Evolutionary conservation across 164 flowering plant species (phyloP), one percentile per base, ranked within the genome.

Genomic region (Umbilicus rupestris): DNA sequence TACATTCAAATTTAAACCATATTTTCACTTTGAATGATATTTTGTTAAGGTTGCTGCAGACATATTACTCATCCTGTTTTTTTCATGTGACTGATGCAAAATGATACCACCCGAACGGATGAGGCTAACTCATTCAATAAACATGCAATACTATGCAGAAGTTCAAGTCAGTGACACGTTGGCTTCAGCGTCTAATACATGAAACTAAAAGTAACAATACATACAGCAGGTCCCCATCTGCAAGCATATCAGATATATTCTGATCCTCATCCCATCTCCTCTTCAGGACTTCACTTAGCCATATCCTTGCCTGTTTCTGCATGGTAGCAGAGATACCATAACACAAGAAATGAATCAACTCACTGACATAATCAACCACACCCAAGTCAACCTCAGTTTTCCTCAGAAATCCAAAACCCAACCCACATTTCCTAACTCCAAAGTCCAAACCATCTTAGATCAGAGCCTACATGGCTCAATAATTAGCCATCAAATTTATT

Each of bases 261-360:
- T 58, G 63, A 42, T 81, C 73, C 73, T 82, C 89, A 70, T 82
- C 79, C 67, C 85, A 73, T 78, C 88, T 81, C 30, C 71, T 70
- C 39, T 74, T 78, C 58, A 87, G 68, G 52, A 87, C 85, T 73
- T 85, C 88, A 60, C 89, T 89, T 47, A 87, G 81, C 89, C 92
- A 87, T 72, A 87, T 82, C 70, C 85, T 82, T 62, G 89, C 72
- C 68, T 85, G 89, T 42, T 77, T 83, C 92, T 87, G 74, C 37
- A 64, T 4, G 44, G 30, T n/a, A 16, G n/a, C 8, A 45, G 16
- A 46, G 50, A 29, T 9, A 46, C 20, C 7, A 30, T 35, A 31
- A 30, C 2, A 60, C 35, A 6, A 16, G 35, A 15, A 16, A 60
- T 30, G 8, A 60, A 60, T 2, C 37, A 16, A 60, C 8, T 55